phyloP scores from a whole-genome alignment of 495 filamentous ascomycete genomes.

The Penicillium longicatenatum region DNA sequence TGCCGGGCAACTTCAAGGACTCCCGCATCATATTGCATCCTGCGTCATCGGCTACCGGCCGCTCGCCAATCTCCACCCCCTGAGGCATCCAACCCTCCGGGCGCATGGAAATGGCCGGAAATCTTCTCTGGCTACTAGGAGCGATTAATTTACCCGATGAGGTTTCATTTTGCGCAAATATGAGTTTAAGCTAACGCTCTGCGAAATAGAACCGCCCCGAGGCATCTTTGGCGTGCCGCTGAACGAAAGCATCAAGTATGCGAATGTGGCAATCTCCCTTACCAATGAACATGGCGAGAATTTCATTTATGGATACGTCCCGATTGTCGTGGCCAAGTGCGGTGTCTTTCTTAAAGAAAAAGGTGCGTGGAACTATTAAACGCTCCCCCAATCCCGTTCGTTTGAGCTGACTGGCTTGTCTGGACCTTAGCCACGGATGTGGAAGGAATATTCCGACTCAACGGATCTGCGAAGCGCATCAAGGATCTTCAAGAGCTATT shows the following conservation, averaged over 20 bases:
- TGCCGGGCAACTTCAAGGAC: not conserved
- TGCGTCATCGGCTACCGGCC: conserved; percentile 7
- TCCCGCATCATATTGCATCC: conserved; percentile 1
- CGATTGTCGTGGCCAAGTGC: conserved; percentile 98
- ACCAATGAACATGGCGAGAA: conserved; percentile 87
- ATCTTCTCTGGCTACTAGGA: not conserved
- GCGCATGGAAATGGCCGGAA: not conserved
- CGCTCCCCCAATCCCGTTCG: not conserved
- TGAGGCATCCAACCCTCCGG: not conserved
- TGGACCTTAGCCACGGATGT: conserved; percentile 77
- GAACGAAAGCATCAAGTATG: conserved; percentile 92
- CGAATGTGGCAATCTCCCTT: conserved; percentile 97
- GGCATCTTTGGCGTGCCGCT: conserved; percentile 95
- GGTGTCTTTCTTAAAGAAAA: conserved; percentile 98
- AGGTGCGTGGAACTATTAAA: conserved; percentile 56
- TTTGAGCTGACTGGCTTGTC: conserved; percentile 18
- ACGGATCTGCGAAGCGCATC: conserved; percentile 95
- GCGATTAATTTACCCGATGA: not conserved
- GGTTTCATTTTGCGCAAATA: not conserved
- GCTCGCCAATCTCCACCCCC: conserved; percentile 7
- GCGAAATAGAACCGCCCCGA: conserved; percentile 36
- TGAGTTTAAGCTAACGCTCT: not conserved
- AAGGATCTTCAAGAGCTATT: conserved; percentile 92
- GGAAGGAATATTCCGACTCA: conserved; percentile 96
- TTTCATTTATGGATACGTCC: conserved; percentile 98